phyloP scores from a whole-genome alignment of 2,329 filamentous ascomycete genomes.

The Bipolaris sorokiniana region DNA sequence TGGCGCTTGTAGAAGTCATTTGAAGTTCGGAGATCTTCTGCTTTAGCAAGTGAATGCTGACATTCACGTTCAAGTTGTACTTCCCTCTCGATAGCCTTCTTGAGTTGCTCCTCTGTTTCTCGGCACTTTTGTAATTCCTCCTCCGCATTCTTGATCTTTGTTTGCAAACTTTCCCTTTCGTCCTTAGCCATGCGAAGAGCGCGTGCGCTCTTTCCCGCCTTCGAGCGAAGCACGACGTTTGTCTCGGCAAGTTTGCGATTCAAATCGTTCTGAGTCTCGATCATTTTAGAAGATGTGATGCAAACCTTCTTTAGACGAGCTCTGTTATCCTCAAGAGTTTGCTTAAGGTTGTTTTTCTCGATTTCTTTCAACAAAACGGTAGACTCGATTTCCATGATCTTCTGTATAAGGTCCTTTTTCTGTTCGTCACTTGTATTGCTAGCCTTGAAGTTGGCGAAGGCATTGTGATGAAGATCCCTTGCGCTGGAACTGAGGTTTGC shows the following conservation, averaged over 20 bases:
- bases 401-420: background rate
- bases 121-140: background rate
- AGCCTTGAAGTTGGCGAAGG: background rate
- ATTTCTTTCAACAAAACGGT: background rate
- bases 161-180: background rate
- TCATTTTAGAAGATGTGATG: background rate
- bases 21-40: background rate
- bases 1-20: background rate
- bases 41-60: background rate
- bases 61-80: background rate
- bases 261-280: background rate
- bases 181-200: background rate
- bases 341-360: background rate
- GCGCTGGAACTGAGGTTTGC: background rate
- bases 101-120: background rate
- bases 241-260: background rate
- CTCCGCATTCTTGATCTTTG: background rate
- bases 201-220: background rate
- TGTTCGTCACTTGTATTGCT: background rate
- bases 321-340: background rate
- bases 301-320: background rate
- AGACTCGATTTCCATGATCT: background rate
- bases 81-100: background rate
- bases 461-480: background rate
- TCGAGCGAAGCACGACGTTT: background rate